phyloP scores from a whole-genome alignment of 2,329 filamentous ascomycete genomes.

The Xylaria multiplex region DNA sequence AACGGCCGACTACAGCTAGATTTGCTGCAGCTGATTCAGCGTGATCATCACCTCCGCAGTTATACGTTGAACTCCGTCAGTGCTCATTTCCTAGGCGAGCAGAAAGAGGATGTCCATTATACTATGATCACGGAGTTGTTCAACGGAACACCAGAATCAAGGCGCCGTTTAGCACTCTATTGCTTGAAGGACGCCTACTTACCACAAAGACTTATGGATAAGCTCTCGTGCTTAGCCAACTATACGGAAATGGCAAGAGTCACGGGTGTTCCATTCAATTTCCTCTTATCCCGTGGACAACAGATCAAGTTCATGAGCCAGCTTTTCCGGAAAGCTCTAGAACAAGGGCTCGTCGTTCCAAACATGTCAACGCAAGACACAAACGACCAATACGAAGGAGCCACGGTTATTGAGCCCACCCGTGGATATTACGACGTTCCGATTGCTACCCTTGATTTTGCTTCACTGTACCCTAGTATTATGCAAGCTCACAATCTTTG shows the following conservation, averaged over 20 bases:
- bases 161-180: slow-evolving; percentile 90
- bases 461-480: slow-evolving; percentile 97
- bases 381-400: slow-evolving; percentile 95
- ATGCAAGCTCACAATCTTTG: slow-evolving; percentile 99
- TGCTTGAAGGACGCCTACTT: slow-evolving; percentile 98
- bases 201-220: slow-evolving; percentile 94
- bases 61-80: slow-evolving; percentile 98
- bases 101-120: slow-evolving; percentile 98
- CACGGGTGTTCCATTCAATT: slow-evolving; percentile 97
- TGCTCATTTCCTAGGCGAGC: slow-evolving; percentile 92
- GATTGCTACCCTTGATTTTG: slow-evolving; percentile 97
- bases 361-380: slow-evolving; percentile 76
- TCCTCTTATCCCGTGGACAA: slow-evolving; percentile 88
- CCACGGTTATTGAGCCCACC: slow-evolving; percentile 95
- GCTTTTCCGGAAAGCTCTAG: slow-evolving; percentile 91
- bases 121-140: slow-evolving; percentile 99
- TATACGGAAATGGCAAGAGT: slow-evolving; percentile 99
- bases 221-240: slow-evolving; percentile 97
- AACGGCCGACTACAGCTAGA: slow-evolving; percentile 94
- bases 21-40: slow-evolving; percentile 91
- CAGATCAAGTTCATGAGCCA: slow-evolving; percentile 99
- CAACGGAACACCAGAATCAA: slow-evolving; percentile 93
- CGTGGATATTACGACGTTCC: slow-evolving; percentile 95
- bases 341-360: slow-evolving; percentile 93
- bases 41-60: slow-evolving; percentile 93